Base-by-base conservation (phyloP, 352 stramenopile genomes). In the Phytophthora meadii region DNA sequence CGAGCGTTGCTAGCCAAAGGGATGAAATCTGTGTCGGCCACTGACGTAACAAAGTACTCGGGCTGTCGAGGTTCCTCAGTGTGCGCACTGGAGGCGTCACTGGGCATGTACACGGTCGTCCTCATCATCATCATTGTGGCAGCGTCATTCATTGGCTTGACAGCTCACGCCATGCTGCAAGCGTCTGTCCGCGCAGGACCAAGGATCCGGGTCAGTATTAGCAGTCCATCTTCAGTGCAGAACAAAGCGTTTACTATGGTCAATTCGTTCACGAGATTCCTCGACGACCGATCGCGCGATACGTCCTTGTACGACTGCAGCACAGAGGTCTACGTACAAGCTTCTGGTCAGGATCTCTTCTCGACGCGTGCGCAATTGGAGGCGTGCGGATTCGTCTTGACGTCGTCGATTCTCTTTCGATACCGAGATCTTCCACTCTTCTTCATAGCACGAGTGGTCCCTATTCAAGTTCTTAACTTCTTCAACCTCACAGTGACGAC, bases 401-500 rank as follows among this genome's bases (percentile, higher is more conserved):
- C 63, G 11, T 67, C 67, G 4, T 74, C 59, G 11, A 69, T 77
- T 19, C 72, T 79, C 11, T 70, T 72, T 65, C 63, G 72, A 5
- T 77, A 77, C 30, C 62, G 68, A 36, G 63, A 77, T 24, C 52
- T 79, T 0, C 72, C 63, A 19, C 52, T 74, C 1, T 74, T 74
- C 25, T 46, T 76, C 12, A 36, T 67, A 27, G 67, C 71, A 9
- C 67, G 67, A 10, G 56, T 71, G 1, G 5, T 74, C 3, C 71
- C 67, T 1, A 59, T 61, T 7, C 59, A 61, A 28, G 28, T 74
- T 1, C 63, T 77, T 19, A 70, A 69, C 19, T 68, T 74, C 14
- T 77, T 79, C 54, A 76, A 79, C 34, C 45, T 76, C n/a, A 77
- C 68, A 1, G 68, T 74, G 15, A 77, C 63, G 17, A 72, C 70